Base-by-base conservation (phyloP, 192 early-diverging fungal species). In the Tieghemiomyces parasiticus region DNA sequence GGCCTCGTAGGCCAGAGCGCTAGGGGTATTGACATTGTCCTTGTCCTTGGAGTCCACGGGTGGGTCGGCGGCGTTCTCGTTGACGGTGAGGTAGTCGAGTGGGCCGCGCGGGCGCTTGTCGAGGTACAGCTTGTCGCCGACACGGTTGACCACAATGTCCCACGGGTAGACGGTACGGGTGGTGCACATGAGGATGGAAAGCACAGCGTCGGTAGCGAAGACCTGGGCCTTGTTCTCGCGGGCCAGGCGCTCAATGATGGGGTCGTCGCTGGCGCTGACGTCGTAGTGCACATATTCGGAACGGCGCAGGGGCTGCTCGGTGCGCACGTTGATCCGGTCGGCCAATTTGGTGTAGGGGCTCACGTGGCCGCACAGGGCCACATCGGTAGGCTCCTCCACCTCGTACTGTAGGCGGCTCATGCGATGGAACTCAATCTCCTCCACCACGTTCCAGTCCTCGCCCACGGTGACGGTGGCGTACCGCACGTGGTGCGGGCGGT, bases 1-100 rank as follows among this genome's bases (percentile, higher is more conserved):
- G 1, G 93, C 89, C 73, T 99, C 95, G 45, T 73, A 63, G 20
- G 92, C 84, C 52, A 99, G 79, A 45, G 83, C 81, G 56, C 78
- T 70, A 53, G 92, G 89, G 8, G 85, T 82, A 79, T 99, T 99
- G 68, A 92, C 83, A 58, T 65, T 80, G 32, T 92, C 91, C 76
- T 90, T 92, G 35, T 95, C 94, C 22, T 63, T 61, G n/a, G 72
- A 68, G 60, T 99, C 95, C 26, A 87, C 74, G 24, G 95, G 94
- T 19, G 91, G 91, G 60, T 93, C 90, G 9, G 71, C 71, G 12
- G 93, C 89, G 75, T 95, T 97, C 71, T 99, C 95, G 68, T 99
- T 96, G 42, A 99, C 95, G 44, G 87, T 83, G 4, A 88, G 72
- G 61, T 86, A 87, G 69, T 98, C 93, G 64, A 78, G n/a, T 6